phyloP scores from a whole-genome alignment of 2,329 filamentous ascomycete species.

The Boeremia lycopersici region DNA sequence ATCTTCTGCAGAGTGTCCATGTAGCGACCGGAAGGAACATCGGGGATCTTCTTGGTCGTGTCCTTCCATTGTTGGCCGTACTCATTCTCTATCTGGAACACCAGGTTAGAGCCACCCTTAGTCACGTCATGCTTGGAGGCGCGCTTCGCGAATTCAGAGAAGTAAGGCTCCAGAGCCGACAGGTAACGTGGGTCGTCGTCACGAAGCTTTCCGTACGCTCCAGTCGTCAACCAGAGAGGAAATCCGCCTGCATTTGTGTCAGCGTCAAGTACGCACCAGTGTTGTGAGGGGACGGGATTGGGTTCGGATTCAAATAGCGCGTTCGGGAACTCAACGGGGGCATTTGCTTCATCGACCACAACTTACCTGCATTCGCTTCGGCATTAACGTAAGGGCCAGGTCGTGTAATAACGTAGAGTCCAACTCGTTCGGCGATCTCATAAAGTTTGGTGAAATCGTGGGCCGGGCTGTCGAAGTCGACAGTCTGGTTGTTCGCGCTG shows the following conservation, averaged over 20 bases:
- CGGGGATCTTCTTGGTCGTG: constrained; percentile 51
- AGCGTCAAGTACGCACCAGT: constrained; percentile 56
- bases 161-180: constrained; percentile 61
- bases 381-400: constrained; percentile 69
- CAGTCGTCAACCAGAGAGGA: constrained; percentile 67
- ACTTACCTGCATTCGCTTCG: constrained; percentile 59
- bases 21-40: constrained; percentile 58
- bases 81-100: constrained; percentile 66
- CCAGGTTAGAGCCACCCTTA: constrained; percentile 61
- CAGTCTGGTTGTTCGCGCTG: constrained; percentile 50
- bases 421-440: constrained; percentile 60
- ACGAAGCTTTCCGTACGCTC: constrained; percentile 60
- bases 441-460: constrained; percentile 61
- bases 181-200: constrained; percentile 61
- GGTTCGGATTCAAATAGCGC: too few species aligned
- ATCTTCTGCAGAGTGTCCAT: constrained; percentile 63
- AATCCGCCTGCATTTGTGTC: constrained; percentile 66
- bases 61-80: constrained; percentile 51
- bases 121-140: constrained; percentile 61
- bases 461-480: constrained; percentile 60
- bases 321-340: too few species aligned
- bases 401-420: constrained; percentile 61
- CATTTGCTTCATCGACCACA: too few species aligned
- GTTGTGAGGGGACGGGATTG: too few species aligned
- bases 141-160: constrained; percentile 57